phyloP scores from a whole-genome alignment of 306 rosid species.

The Citrullus colocynthis region DNA sequence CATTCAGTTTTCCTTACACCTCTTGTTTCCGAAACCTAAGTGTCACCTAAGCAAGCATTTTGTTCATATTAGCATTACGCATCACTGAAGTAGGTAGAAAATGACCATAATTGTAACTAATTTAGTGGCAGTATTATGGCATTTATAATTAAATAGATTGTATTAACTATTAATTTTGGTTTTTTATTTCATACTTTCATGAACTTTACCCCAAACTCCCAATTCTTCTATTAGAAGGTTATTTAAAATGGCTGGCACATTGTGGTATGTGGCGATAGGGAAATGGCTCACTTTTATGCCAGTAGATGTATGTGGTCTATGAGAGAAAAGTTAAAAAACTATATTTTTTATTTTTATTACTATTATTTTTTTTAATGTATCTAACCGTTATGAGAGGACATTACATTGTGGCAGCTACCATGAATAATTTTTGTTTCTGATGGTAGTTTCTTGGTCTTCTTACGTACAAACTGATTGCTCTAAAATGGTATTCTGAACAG shows the following conservation, averaged over 20 bases:
- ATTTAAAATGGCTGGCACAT: not conserved
- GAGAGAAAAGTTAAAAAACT: not conserved
- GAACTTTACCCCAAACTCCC: not conserved
- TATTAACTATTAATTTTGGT: not conserved
- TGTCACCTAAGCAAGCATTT: not conserved
- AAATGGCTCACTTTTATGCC: not conserved
- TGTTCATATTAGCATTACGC: not conserved
- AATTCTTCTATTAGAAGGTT: not conserved
- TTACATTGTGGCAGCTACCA: not conserved
- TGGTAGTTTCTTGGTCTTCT: not conserved
- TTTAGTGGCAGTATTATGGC: not conserved
- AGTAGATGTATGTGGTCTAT: not conserved
- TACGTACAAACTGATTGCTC: not conserved
- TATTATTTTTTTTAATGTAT: not conserved
- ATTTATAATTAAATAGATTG: not conserved
- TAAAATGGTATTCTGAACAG: conserved; percentile 22
- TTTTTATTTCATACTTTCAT: not conserved
- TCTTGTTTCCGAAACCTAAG: not conserved
- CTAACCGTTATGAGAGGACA: not conserved
- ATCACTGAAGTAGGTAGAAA: not conserved
- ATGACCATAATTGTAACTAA: not conserved
- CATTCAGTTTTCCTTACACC: not conserved
- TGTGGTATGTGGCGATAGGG: not conserved
- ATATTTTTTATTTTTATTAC: not conserved
- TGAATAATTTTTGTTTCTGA: not conserved